Evolutionary conservation across 2,329 filamentous ascomycete species (phyloP).

Genomic region (Neurospora crassa): DNA sequence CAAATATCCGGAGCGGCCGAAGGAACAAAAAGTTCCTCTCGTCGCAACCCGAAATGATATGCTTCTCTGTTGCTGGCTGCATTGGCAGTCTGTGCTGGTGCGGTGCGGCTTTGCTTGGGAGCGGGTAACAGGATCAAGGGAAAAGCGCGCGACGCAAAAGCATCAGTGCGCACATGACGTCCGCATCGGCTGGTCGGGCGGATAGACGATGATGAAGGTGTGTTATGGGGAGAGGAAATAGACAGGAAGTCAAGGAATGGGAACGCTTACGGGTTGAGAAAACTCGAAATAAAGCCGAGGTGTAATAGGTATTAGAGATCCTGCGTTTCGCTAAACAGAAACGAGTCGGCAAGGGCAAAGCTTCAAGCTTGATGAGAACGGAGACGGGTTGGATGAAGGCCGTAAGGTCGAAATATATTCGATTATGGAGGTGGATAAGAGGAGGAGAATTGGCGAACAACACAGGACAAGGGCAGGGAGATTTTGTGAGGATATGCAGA

Average conservation of each 20-base stretch:
- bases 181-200: neutral
- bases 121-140: neutral
- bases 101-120: neutral
- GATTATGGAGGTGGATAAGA: neutral
- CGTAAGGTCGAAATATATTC: neutral
- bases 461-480: conserved; percentile 15
- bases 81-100: neutral
- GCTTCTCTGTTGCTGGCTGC: neutral
- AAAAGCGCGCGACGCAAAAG: neutral
- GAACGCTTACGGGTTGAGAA: neutral
- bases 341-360: neutral
- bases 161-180: neutral
- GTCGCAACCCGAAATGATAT: neutral
- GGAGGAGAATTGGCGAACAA: conserved; percentile 12
- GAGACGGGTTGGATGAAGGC: neutral
- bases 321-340: neutral
- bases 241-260: neutral
- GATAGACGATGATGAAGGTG: neutral
- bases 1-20: neutral
- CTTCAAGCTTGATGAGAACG: neutral
- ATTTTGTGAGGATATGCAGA: conserved; percentile 7
- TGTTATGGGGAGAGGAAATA: neutral
- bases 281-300: neutral
- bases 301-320: neutral
- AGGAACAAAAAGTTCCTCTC: neutral